Evolutionary conservation across 495 filamentous ascomycete species (phyloP), one percentile per base, ranked within the genome.

Genomic region (Penicillium daleae): DNA sequence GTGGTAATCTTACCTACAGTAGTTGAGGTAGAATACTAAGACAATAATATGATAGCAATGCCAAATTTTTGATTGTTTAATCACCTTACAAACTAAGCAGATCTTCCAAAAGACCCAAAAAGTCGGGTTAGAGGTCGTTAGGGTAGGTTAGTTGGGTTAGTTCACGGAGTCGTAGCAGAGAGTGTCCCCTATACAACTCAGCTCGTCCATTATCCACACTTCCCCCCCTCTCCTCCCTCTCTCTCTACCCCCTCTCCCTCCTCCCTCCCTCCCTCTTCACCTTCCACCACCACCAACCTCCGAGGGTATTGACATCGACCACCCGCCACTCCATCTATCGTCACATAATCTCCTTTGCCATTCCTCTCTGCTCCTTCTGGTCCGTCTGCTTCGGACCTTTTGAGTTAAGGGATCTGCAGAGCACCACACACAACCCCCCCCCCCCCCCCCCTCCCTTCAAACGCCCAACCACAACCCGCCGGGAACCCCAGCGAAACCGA

Each of bases 391-490:
- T 35, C 56, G 29, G 55, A 44, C 57, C 51, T 21, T 40, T 57
- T 48, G 55, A 32, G 22, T 31, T 60, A 60, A 54, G 57, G 50
- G 66, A 69, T 69, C 69, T 66, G 69, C 69, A 68, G 62, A 61
- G 50, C 62, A 61, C 68, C 56, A 57, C 68, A 69, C 66, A 71
- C 69, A 66, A 70, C 63, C 64, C 62, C 50, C 51, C 51, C 59
- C n/a, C n/a, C 63, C 64, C 62, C 50, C 51, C 51, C 59, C n/a
- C n/a, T n/a, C n/a, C n/a, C n/a, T n/a, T 50, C 57, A 57, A 53
- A 56, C 44, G 17, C 51, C 22, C 56, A 55, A 53, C 57, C 61
- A 48, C 62, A 42, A 40, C 52, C 52, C 35, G 44, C 35, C 22
- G 37, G 48, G 32, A 35, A 54, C 37, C 21, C 31, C 50, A 37